A percentile compares a stretch with the other conserved stretches of the same genome.
Conservation (phyloP, 768 basidiomycete genomes). For the Brasilioporus rufonigricans region DNA sequence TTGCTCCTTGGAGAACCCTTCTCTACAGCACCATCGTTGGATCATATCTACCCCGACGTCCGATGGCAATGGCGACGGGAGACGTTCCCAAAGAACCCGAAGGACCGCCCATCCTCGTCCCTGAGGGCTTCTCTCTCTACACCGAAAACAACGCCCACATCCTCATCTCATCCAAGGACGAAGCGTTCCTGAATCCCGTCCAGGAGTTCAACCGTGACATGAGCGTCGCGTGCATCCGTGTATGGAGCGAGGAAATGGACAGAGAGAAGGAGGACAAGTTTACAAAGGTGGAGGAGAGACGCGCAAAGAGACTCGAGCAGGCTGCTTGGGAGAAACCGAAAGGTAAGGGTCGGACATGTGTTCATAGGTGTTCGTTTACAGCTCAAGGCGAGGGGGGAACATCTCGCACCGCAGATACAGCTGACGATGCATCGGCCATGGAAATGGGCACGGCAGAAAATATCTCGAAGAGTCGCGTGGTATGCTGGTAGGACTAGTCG, state of each 20-base stretch:
- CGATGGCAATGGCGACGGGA: constrained; percentile 6
- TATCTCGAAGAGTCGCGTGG: constrained; percentile 19
- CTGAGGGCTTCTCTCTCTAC: constrained; percentile 75
- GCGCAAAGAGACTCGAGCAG: constrained; percentile 35
- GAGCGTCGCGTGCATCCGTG: constrained; percentile 85
- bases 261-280: constrained; percentile 62
- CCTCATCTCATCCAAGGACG: constrained; percentile 64
- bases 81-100: neutral
- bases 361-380: neutral
- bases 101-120: constrained; percentile 42
- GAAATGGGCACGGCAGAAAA: constrained; percentile 1
- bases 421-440: neutral
- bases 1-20: constrained; percentile 7
- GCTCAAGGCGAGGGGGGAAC: constrained; percentile 1
- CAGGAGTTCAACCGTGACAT: constrained; percentile 98
- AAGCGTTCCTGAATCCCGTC: constrained; percentile 94
- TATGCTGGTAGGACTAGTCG: constrained; percentile 11
- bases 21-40: neutral
- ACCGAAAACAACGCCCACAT: constrained; percentile 82
- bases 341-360: constrained; percentile 34
- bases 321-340: constrained; percentile 41
- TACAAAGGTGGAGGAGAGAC: constrained; percentile 50
- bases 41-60: neutral
- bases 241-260: constrained; percentile 79
- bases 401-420: neutral